Evolutionary conservation across 2,329 filamentous ascomycete genomes (phyloP), one percentile per base, ranked within the genome.

Genomic region (Aspergillus hiratsukae): DNA sequence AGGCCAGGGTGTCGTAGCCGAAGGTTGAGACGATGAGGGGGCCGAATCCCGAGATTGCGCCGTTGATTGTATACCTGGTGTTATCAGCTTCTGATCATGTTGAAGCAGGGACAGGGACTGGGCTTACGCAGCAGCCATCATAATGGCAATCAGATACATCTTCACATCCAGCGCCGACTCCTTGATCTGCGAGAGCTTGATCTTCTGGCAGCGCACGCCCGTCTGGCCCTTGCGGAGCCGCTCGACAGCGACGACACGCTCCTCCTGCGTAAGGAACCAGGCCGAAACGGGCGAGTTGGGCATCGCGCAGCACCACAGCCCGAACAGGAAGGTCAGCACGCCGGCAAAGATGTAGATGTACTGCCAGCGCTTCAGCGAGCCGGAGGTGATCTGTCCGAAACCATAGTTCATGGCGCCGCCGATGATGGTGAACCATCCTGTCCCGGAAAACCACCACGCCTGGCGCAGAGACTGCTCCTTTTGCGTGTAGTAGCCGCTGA

Each of bases 21-120:
- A 90, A 90, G 0, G 87, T 89, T 1, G 81, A 85, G 1, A 90
- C 86, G 58, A 90, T 90, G 1, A 90, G 74, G 0, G 87, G 87
- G 0, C 87, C 87, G 65, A 90, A 90, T 1, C 87, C 87, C 37
- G 80, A 83, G 10, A 90, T 83, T 6, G 87, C 87, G 9, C 87
- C 87, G 64, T 90, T 90, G 58, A 89, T 82, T 0, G 85, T 88
- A 64, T 89, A 88, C 1, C 75, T 78, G 2, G n/a, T 11, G 5
- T 56, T 27, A 59, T n/a, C 7, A 61, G 28, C 14, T 19, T 11
- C 8, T 2, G 10, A 3, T 11, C 28, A 28, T 23, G 40, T n/a
- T 2, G 48, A 53, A 7, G 41, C 21, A 10, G 25, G 28, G 8
- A 28, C 6, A 3, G 27, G 27, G 28, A 29, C 8, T 8, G 31